These are phyloP conservation scores for Fomitopsis pinicola DNA, from an alignment of 1,284 basidiomycete genomes.

Conservation along the genomic window DNA sequence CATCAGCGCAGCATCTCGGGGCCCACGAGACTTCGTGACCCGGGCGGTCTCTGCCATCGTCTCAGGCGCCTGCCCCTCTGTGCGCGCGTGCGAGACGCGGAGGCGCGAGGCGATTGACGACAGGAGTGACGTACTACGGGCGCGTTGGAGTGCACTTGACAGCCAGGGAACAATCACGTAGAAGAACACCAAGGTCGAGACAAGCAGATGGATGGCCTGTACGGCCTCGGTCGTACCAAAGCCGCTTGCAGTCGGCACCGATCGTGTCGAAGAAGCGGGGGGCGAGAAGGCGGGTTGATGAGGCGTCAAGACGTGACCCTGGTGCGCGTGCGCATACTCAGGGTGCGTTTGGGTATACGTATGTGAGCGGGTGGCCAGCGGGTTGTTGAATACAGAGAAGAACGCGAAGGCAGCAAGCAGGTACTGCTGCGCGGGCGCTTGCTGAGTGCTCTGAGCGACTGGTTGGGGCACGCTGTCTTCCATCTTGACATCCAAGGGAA, in stretches of 20 bases:
- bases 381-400: slow-evolving; percentile 75
- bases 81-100: background rate
- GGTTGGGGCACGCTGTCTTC: slow-evolving; percentile 15
- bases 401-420: slow-evolving; percentile 72
- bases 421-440: slow-evolving; percentile 48
- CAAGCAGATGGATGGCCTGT: slow-evolving; percentile 56
- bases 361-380: slow-evolving; percentile 34
- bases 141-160: slow-evolving; percentile 25
- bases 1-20: slow-evolving; percentile 27
- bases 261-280: slow-evolving; percentile 4
- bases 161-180: slow-evolving; percentile 52
- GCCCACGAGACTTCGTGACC: slow-evolving; percentile 11
- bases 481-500: slow-evolving; percentile 14
- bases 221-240: slow-evolving; percentile 48
- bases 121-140: slow-evolving; percentile 5
- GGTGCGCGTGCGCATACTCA: slow-evolving; percentile 27
- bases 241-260: slow-evolving; percentile 2
- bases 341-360: slow-evolving; percentile 26
- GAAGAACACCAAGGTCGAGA: slow-evolving; percentile 56
- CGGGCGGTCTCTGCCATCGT: background rate
- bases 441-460: slow-evolving; percentile 13
- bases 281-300: slow-evolving; percentile 14
- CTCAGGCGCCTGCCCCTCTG: background rate
- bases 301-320: slow-evolving; percentile 28
- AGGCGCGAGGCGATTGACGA: slow-evolving; percentile 10